Evolutionary conservation across 345 rosid species (phyloP).

Genomic region (Boechera retrofracta): DNA sequence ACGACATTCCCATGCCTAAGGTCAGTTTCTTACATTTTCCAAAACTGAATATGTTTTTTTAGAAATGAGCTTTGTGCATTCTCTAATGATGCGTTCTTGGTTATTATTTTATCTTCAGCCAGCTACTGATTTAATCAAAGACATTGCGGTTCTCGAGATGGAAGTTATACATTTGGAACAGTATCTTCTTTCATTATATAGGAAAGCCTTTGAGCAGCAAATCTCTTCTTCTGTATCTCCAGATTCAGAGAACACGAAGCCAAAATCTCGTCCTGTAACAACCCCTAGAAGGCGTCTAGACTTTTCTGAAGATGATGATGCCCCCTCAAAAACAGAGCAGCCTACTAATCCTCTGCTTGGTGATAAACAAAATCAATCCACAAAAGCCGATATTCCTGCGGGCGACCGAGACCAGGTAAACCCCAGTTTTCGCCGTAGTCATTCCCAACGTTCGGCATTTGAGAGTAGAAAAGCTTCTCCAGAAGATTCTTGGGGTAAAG

Average conservation of each 20-base stretch:
- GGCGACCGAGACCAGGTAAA: slow-evolving; percentile 54
- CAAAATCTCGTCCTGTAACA: slow-evolving; percentile 55
- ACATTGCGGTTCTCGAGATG: slow-evolving; percentile 83
- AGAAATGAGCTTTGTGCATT: slow-evolving; percentile 24
- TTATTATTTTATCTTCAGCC: slow-evolving; percentile 53
- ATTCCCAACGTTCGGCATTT: slow-evolving; percentile 72
- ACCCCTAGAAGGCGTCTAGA: slow-evolving; percentile 53
- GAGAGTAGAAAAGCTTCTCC: slow-evolving; percentile 54
- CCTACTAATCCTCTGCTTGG: slow-evolving; percentile 48
- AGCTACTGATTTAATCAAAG: slow-evolving; percentile 83
- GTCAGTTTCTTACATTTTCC: slow-evolving; percentile 47
- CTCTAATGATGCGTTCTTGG: slow-evolving; percentile 9
- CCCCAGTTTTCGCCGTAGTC: slow-evolving; percentile 73
- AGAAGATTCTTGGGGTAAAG: slow-evolving; percentile 59
- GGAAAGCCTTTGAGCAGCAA: slow-evolving; percentile 86
- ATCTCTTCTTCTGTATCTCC: slow-evolving; percentile 54
- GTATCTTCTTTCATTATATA: slow-evolving; percentile 83
- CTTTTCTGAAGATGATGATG: slow-evolving; percentile 50
- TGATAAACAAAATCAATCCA: slow-evolving; percentile 33
- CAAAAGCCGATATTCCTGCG: slow-evolving; percentile 44
- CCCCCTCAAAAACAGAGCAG: slow-evolving; percentile 48
- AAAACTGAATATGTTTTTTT: not conserved
- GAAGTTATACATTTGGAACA: slow-evolving; percentile 93
- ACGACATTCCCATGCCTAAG: slow-evolving; percentile 63
- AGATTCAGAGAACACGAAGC: slow-evolving; percentile 52